Evolutionary conservation across 306 rosid species (phyloP).

Genomic region (Coriaria nepalensis): DNA sequence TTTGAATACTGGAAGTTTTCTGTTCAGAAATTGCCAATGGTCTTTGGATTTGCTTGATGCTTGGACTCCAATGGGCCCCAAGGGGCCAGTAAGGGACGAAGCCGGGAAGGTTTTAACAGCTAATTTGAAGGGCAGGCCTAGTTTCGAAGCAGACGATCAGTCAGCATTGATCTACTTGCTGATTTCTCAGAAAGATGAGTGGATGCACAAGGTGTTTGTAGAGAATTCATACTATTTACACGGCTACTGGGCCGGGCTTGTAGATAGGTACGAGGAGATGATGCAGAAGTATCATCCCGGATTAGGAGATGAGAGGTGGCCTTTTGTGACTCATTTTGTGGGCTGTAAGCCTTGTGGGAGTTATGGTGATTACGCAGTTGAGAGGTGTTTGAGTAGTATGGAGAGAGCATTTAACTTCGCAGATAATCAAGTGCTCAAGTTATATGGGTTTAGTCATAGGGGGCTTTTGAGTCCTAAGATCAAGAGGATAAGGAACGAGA

Average conservation of each 20-base stretch:
- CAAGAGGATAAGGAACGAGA: conserved; percentile 79
- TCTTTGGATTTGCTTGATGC: conserved; percentile 83
- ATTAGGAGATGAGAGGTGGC: conserved; percentile 91
- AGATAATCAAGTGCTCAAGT: conserved; percentile 75
- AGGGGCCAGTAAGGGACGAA: conserved; percentile 59
- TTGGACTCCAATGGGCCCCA: conserved; percentile 97
- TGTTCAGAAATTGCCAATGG: conserved; percentile 87
- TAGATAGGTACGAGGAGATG: conserved; percentile 87
- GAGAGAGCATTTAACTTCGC: conserved; percentile 93
- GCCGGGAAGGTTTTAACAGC: conserved; percentile 70
- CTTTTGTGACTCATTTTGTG: conserved; percentile 83
- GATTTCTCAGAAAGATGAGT: conserved; percentile 53
- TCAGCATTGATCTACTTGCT: conserved; percentile 73
- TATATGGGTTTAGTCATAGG: conserved; percentile 74
- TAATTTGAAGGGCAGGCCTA: conserved; percentile 72
- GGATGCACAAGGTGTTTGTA: conserved; percentile 77
- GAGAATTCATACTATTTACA: conserved; percentile 83
- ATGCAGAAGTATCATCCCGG: conserved; percentile 86
- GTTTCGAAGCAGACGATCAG: conserved; percentile 85
- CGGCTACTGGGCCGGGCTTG: conserved; percentile 89
- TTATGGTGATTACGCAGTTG: conserved; percentile 84
- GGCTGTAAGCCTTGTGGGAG: conserved; percentile 96
- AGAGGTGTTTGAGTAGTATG: conserved; percentile 79
- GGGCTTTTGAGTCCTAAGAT: conserved; percentile 83
- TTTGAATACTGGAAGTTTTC: conserved; percentile 66